Evolutionary conservation across 1,139 yeast species (phyloP), one percentile per base, ranked within the genome.

Genomic region (Geotrichum macrosporum): DNA sequence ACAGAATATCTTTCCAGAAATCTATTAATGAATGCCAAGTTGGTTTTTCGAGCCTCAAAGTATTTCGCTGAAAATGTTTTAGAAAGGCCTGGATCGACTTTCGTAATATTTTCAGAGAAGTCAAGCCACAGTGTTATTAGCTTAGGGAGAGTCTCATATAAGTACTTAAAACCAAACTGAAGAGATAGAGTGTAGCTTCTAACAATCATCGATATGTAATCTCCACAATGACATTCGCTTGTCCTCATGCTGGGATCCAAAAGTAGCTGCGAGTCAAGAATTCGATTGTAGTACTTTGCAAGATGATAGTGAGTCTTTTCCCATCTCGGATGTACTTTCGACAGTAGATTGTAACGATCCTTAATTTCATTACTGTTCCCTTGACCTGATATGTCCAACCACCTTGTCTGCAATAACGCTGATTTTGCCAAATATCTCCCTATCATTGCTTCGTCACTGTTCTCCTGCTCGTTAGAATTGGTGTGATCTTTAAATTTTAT

Each of bases 81-180:
- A 9, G 45, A 29, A 4, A 35, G 16, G 26, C 56, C 47, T 45
- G 55, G 57, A 29, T 37, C 50, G 20, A 32, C 19, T 12, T 31
- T 33, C 44, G 31, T 51, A 50, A 39, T 57, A 63, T 37, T 67
- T 61, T 70, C 77, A 2, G 89, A 84, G 62, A 82, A 85, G 58
- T 92, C 96, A 16, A 94, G 70, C 98, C 98, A 94, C 16, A 88
- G 75, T 0, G 96, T 89, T 5, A 92, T 75, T 21, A 88, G 76
- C 60, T 88, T 88, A 0, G 98, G 98, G 19, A 94, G 68, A 0
- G 94, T 85, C 64, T 94, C 97, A 59, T 81, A 81, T 3, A 86
- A 75, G 60, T 79, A 84, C 40, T 77, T 75, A 5, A 81, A 74
- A 0, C 95, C 94, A 48, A 75, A 74, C 13, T 78, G 77, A 42